phyloP scores from a whole-genome alignment of 1,284 basidiomycete species.

The Stereum hirsutum region DNA sequence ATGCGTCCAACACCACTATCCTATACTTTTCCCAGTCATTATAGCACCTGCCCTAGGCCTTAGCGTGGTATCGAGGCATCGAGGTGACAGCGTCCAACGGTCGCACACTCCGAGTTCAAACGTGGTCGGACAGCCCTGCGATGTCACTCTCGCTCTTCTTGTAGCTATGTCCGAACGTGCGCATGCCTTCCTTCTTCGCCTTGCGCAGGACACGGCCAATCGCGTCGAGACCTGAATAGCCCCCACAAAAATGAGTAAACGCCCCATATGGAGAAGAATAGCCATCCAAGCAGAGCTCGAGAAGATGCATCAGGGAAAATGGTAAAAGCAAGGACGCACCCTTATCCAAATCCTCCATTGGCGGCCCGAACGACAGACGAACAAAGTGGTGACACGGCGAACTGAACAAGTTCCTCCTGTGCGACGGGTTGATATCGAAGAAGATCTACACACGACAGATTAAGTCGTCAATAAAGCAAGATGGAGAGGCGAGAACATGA shows the following conservation, averaged over 20 bases:
- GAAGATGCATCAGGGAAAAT: too few species aligned
- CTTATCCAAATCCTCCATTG: constrained; percentile 73
- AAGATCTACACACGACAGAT: too few species aligned
- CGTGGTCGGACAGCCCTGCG: constrained; percentile 2
- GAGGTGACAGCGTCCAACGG: too few species aligned
- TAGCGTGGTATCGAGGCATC: too few species aligned
- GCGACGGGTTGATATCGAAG: constrained; percentile 85
- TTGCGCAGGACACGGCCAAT: constrained; percentile 73
- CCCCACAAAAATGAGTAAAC: constrained; percentile 3
- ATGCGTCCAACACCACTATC: too few species aligned
- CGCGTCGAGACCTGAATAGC: constrained; percentile 70
- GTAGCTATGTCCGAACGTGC: constrained; percentile 56
- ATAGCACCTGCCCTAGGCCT: too few species aligned
- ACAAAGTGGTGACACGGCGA: constrained; percentile 90
- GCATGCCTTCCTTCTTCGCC: constrained; percentile 53
- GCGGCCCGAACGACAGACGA: constrained; percentile 83
- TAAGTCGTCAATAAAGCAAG: too few species aligned
- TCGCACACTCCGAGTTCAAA: too few species aligned
- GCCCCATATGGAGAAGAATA: neutral
- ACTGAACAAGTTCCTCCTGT: constrained; percentile 79
- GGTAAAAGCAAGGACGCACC: constrained; percentile 31
- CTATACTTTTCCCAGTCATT: too few species aligned
- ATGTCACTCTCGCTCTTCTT: constrained; percentile 44
- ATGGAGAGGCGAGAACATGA: too few species aligned
- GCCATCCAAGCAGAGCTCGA: too few species aligned